Percentiles rank a stretch among this genome's conserved stretches.
phyloP scores from a whole-genome alignment of 441 rosid species.

The Aquilaria agallochum region DNA sequence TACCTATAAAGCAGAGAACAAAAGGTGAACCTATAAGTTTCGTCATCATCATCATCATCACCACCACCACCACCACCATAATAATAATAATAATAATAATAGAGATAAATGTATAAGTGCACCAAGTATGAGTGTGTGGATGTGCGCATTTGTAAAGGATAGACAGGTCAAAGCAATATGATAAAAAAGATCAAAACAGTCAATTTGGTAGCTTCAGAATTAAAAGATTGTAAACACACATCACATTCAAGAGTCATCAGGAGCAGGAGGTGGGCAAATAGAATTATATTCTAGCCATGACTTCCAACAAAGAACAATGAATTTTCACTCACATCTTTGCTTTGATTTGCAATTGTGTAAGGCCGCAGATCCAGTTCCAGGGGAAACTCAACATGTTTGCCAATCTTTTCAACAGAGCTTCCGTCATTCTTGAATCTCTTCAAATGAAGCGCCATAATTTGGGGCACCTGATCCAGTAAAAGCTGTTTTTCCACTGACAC shows the following conservation, averaged over 20 bases:
- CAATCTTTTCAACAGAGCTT: constrained; percentile 53
- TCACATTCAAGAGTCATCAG: constrained; percentile 5
- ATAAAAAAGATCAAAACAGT: no score
- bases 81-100: no score
- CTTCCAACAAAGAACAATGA: not conserved
- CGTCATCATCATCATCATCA: no score
- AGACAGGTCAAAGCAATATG: no score
- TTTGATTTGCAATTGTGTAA: constrained; percentile 28
- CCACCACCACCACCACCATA: no score
- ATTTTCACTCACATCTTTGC: constrained; percentile 32
- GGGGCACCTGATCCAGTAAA: constrained; percentile 59
- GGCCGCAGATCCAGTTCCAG: constrained; percentile 75
- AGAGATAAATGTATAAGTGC: no score
- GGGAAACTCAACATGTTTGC: constrained; percentile 63
- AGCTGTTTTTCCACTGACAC: constrained; percentile 74
- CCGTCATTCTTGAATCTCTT: constrained; percentile 86
- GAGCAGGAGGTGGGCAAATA: not conserved
- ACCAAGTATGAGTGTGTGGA: no score
- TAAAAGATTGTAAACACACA: not conserved
- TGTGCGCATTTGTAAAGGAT: no score
- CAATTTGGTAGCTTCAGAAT: no score
- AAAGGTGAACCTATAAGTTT: no score
- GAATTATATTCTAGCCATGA: not conserved
- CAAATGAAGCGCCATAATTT: constrained; percentile 65
- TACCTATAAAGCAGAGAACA: constrained; percentile 25